phyloP scores from a whole-genome alignment of 352 stramenopile species.

The Thraustochytrium sp. region DNA sequence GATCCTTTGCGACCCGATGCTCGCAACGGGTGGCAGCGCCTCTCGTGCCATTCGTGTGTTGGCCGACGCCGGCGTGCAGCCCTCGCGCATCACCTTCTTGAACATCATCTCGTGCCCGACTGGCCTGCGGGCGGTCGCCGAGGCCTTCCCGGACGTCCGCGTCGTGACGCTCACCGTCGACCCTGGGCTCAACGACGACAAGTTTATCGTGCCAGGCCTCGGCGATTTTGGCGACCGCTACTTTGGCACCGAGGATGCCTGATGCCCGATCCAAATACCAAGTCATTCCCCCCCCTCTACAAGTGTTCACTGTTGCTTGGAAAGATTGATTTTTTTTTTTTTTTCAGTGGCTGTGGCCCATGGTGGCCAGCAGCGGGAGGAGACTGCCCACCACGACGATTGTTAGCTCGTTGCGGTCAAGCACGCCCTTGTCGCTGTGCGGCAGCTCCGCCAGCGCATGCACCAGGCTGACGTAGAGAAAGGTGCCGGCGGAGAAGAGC shows the following conservation, averaged over 20 bases:
- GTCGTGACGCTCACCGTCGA: constrained; percentile 51
- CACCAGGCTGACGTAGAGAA: constrained; percentile 39
- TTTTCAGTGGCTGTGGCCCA: constrained; percentile 18
- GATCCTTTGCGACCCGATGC: constrained; percentile 52
- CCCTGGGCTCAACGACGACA: constrained; percentile 49
- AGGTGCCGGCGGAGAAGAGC: constrained; percentile 38
- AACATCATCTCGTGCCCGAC: constrained; percentile 52
- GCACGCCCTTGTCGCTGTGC: neutral
- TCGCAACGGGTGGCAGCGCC: constrained; percentile 50
- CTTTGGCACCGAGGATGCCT: constrained; percentile 25
- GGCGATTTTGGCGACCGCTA: constrained; percentile 47
- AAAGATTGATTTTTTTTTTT: too few relatives aligned
- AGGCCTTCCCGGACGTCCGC: constrained; percentile 39
- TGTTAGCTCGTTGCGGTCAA: neutral
- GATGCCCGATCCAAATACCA: too few relatives aligned
- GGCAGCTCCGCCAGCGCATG: constrained; percentile 29
- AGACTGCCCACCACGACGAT: neutral
- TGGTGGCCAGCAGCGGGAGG: neutral
- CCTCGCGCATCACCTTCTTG: constrained; percentile 50
- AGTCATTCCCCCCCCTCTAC: too few relatives aligned
- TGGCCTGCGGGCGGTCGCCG: constrained; percentile 44
- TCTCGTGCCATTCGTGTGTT: constrained; percentile 45
- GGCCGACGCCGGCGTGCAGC: constrained; percentile 9
- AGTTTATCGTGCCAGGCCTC: constrained; percentile 53
- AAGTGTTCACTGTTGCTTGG: too few relatives aligned